Conservation (phyloP, 225 moss, liverwort and hornwort genomes). For the Rhytidiadelphus loreus region DNA sequence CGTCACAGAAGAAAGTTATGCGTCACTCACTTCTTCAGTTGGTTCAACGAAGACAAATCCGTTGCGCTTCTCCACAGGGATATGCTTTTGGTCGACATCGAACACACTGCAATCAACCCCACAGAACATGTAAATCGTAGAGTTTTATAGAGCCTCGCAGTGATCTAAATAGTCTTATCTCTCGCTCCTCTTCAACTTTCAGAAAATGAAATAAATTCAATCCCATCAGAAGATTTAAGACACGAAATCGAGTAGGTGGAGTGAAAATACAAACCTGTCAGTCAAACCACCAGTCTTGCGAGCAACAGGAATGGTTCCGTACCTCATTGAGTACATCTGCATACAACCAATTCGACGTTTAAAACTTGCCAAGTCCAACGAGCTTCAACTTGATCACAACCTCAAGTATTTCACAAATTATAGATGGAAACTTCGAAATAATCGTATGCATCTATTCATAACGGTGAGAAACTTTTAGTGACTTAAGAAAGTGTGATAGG, state of each 20-base stretch:
- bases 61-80: constrained; percentile 51
- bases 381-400: background rate
- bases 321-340: constrained; percentile 37
- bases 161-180: too few species aligned
- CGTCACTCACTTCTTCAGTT: constrained; percentile 36
- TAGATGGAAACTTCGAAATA: background rate
- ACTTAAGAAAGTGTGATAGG: background rate
- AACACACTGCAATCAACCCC: constrained; percentile 45
- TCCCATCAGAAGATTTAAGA: background rate
- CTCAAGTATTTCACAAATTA: background rate
- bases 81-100: constrained; percentile 50
- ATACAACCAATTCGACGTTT: background rate
- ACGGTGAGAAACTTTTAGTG: background rate
- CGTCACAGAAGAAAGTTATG: too few species aligned
- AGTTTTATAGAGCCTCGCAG: too few species aligned
- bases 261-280: constrained; percentile 49
- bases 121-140: background rate
- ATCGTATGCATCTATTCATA: background rate
- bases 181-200: background rate
- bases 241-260: background rate
- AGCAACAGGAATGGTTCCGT: constrained; percentile 82
- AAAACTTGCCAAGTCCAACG: background rate
- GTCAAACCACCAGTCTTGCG: constrained; percentile 84
- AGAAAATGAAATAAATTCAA: background rate
- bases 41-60: constrained; percentile 72